Evolutionary conservation across 1,284 basidiomycete species (phyloP), one percentile per base, ranked within the genome.

Genomic region (Sanghuangporus weigelae): DNA sequence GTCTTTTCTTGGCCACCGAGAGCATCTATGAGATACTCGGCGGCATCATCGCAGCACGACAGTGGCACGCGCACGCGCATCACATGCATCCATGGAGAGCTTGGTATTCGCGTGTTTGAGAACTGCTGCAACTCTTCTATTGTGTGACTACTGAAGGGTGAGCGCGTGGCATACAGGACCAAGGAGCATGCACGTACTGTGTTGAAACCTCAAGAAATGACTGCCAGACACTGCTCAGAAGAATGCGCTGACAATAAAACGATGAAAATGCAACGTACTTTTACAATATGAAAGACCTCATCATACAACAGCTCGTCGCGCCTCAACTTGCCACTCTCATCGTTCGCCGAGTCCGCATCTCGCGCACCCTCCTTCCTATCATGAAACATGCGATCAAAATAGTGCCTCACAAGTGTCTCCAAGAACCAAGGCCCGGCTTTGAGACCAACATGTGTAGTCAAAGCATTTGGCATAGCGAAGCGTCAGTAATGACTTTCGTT

Each of bases 121-220:
- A 96, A 95, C 40, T 83, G 80, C 74, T 96, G 94, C 0, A 95
- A 77, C 59, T 95, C 92, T 72, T 95, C 92, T 3, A 95, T 87
- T 0, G 92, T 87, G 73, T 93, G 90, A 64, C 82, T 82, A 63
- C 16, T 23, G 56, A 57, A 54, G 31, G 31, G 40, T 49, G n/a
- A 21, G 63, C n/a, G 7, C 44, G 48, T 55, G 40, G 12, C n/a
- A 21, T 35, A 50, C 12, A 8, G 31, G 46, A 50, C 53, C 19
- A 36, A 44, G 10, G 35, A 39, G 53, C 42, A 26, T 36, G 38
- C n/a, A 62, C 70, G 36, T 55, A 78, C 75, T 76, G 79, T 1
- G 78, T 78, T 7, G 81, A 73, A 4, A 79, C 79, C 59, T 81
- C 78, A 61, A 84, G 69, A 69, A 84, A 83, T 2, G 78, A 76